phyloP scores from a whole-genome alignment of 768 basidiomycete genomes.

The Termitomyces sp. region DNA sequence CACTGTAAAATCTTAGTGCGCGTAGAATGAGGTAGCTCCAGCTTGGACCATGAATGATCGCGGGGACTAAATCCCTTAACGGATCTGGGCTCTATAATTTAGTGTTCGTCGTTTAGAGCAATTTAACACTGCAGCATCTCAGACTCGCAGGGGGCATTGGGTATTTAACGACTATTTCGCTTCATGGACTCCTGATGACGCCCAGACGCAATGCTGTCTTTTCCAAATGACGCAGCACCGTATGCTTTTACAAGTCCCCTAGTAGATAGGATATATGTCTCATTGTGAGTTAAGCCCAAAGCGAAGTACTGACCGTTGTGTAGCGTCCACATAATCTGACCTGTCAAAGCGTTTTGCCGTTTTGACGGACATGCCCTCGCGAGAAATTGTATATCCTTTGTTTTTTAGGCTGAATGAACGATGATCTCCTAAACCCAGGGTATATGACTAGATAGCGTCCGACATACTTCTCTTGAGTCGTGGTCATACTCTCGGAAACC shows the following conservation, averaged over 20 bases:
- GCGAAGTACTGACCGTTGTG: constrained; percentile 48
- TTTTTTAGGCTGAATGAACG: constrained; percentile 30
- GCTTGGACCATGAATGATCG: background rate
- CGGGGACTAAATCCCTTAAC: background rate
- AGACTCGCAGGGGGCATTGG: no score
- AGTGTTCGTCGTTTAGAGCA: no score
- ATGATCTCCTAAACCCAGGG: background rate
- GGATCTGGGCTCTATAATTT: background rate
- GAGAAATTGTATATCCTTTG: constrained; percentile 50
- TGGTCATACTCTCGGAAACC: constrained; percentile 36
- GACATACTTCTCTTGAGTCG: constrained; percentile 51
- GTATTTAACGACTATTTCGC: background rate
- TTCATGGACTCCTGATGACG: background rate
- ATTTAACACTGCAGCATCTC: no score
- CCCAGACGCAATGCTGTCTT: constrained; percentile 10
- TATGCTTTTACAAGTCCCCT: constrained; percentile 53
- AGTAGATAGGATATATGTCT: background rate
- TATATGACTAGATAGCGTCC: background rate
- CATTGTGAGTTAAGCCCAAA: background rate
- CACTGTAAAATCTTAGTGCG: no score
- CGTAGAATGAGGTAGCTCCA: background rate
- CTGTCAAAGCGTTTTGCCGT: constrained; percentile 53
- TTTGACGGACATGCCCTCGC: constrained; percentile 60
- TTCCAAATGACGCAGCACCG: constrained; percentile 37
- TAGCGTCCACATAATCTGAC: constrained; percentile 66